Evolutionary conservation across 208 protist genomes (phyloP).

Genomic region (Leptomonas seymouri): DNA sequence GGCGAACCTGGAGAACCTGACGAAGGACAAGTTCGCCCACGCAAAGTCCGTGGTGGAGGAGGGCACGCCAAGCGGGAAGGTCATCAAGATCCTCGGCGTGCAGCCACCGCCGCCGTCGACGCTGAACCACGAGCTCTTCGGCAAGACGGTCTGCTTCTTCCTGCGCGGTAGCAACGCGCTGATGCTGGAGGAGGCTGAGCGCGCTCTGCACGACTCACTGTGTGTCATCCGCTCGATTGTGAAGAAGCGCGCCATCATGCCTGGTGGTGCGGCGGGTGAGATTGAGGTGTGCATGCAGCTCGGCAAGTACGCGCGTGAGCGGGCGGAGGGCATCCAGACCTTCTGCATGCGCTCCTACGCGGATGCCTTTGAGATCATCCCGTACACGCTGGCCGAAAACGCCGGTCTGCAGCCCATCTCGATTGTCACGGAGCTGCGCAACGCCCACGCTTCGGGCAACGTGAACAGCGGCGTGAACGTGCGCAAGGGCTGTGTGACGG

Average conservation of each 20-base stretch:
- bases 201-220: conserved; percentile 99
- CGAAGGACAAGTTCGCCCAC: conserved; percentile 96
- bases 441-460: conserved; percentile 93
- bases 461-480: conserved; percentile 96
- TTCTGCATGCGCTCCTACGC: conserved; percentile 98
- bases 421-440: conserved; percentile 98
- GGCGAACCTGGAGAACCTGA: conserved; percentile 96
- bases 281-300: conserved; percentile 96
- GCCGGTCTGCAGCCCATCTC: conserved; percentile 98
- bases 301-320: conserved; percentile 88
- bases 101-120: conserved; percentile 45
- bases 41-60: conserved; percentile 97
- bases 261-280: conserved; percentile 98
- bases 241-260: conserved; percentile 96
- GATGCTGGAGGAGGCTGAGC: conserved; percentile 98
- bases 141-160: conserved; percentile 97
- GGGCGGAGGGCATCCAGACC: conserved; percentile 77
- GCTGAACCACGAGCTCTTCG: conserved; percentile 66
- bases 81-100: conserved; percentile 97
- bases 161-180: conserved; percentile 97
- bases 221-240: conserved; percentile 99
- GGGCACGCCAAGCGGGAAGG: conserved; percentile 84
- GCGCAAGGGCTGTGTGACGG: conserved; percentile 92
- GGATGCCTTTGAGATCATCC: conserved; percentile 98
- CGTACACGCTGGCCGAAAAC: conserved; percentile 99